Percentiles rank a stretch among this genome's conserved stretches.
Evolutionary conservation across 352 stramenopile genomes (phyloP).

Genomic region (Aphanomyces stellatus): DNA sequence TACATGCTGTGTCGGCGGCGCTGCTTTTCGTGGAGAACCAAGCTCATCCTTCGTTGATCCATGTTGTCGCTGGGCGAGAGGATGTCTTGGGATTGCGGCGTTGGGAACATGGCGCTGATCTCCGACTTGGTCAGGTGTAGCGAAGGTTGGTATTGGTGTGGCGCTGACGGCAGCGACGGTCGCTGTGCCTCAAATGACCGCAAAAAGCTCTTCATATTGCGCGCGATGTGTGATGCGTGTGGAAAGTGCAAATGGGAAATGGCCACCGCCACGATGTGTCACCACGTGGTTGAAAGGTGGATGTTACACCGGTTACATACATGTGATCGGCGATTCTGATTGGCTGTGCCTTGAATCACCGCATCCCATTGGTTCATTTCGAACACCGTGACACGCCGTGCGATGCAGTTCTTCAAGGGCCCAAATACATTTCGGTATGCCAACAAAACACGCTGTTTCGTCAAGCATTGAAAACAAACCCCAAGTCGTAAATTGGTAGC

Average conservation of each 20-base stretch:
- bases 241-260: not conserved
- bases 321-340: no score
- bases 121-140: not conserved
- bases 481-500: no score
- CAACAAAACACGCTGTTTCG: no score
- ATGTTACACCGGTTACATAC: no score
- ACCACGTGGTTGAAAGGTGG: no score
- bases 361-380: no score
- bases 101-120: not conserved
- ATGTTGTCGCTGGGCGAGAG: not conserved
- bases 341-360: no score
- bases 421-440: no score
- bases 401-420: no score
- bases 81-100: not conserved
- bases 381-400: no score
- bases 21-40: not conserved
- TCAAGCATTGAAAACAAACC: no score
- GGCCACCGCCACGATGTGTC: no score
- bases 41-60: not conserved
- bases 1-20: not conserved
- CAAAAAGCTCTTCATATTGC: not conserved
- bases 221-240: not conserved
- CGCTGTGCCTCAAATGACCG: not conserved
- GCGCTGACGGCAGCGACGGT: not conserved
- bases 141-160: conserved; percentile 1